Evolutionary conservation across 2,329 filamentous ascomycete species (phyloP).

Genomic region (Coniochaeta ligniaria): DNA sequence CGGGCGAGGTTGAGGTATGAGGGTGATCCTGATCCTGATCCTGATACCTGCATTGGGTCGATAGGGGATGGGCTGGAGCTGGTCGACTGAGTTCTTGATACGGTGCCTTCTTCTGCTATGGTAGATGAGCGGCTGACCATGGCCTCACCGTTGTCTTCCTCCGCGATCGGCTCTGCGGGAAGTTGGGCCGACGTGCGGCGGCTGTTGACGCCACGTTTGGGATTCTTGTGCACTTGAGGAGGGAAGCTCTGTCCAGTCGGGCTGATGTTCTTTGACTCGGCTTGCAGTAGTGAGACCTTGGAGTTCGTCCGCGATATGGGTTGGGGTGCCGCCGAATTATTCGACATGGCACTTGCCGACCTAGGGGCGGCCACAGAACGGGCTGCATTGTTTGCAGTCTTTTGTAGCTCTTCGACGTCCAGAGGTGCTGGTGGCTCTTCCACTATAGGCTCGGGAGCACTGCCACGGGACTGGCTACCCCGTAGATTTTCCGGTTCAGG

Average conservation of each 20-base stretch:
- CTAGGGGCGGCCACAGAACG: conserved; percentile 28
- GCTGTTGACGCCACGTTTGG: background rate
- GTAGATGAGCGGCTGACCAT: conserved; percentile 1
- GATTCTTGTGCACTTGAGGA: conserved; percentile 10
- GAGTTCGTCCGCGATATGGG: conserved; percentile 17
- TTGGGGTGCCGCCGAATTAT: conserved; percentile 10
- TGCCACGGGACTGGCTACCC: conserved; percentile 17
- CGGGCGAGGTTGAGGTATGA: conserved; percentile 11
- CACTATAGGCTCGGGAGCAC: conserved; percentile 13
- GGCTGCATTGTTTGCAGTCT: conserved; percentile 48
- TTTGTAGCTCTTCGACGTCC: conserved; percentile 56
- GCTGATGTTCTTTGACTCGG: background rate
- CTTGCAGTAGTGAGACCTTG: conserved; percentile 14
- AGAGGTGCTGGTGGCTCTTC: conserved; percentile 56
- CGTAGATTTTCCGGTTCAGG: conserved; percentile 54
- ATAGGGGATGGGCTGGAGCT: conserved; percentile 14
- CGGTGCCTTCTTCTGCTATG: background rate
- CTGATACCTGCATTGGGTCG: conserved; percentile 10
- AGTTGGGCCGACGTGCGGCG: conserved; percentile 17
- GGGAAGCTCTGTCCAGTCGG: background rate
- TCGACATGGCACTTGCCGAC: conserved; percentile 20
- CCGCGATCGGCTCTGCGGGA: conserved; percentile 32
- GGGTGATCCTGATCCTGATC: conserved; percentile 9
- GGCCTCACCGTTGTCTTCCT: conserved; percentile 26
- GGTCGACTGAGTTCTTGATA: conserved; percentile 1